Percentiles rank a stretch among this genome's conserved stretches.
phyloP scores from a whole-genome alignment of 1,284 basidiomycete species.

The Wolfiporia cocos region DNA sequence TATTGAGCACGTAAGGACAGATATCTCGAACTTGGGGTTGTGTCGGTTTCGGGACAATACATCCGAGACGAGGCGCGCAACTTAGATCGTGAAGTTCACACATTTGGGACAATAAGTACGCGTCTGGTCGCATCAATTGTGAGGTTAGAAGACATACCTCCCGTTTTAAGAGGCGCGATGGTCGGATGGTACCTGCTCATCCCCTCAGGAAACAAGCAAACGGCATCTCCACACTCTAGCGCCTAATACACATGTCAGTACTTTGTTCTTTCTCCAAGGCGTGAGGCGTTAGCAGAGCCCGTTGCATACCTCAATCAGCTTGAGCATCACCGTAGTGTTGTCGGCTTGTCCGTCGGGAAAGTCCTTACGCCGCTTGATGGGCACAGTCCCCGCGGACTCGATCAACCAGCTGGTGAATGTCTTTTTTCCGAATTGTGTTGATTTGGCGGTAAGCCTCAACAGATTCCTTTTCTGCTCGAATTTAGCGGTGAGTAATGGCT shows the following conservation, averaged over 20 bases:
- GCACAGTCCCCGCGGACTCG: slow-evolving; percentile 79
- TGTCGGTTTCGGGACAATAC: slow-evolving; percentile 65
- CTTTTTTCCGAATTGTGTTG: slow-evolving; percentile 73
- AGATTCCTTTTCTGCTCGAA: slow-evolving; percentile 55
- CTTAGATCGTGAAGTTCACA: slow-evolving; percentile 30
- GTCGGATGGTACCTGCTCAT: slow-evolving; percentile 78
- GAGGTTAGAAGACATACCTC: slow-evolving; percentile 43
- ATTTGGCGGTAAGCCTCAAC: slow-evolving; percentile 78
- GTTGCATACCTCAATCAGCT: slow-evolving; percentile 55
- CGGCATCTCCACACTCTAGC: slow-evolving; percentile 70
- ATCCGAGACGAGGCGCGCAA: slow-evolving; percentile 76
- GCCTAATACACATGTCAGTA: too few relatives aligned
- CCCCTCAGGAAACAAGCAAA: slow-evolving; percentile 81
- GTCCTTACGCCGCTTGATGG: slow-evolving; percentile 73
- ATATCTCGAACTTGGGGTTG: slow-evolving; percentile 64
- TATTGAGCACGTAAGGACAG: slow-evolving; percentile 72
- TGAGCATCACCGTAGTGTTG: slow-evolving; percentile 63
- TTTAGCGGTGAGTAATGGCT: not conserved
- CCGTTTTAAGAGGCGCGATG: slow-evolving; percentile 80
- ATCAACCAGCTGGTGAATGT: slow-evolving; percentile 89
- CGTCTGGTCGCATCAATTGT: slow-evolving; percentile 16
- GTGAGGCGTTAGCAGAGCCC: not conserved
- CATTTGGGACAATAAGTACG: not conserved
- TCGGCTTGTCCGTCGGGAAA: slow-evolving; percentile 46
- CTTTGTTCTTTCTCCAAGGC: too few relatives aligned